Evolutionary conservation across 106 monocot genomes (phyloP).

Genomic region (Phalaenopsis aphrodite): DNA sequence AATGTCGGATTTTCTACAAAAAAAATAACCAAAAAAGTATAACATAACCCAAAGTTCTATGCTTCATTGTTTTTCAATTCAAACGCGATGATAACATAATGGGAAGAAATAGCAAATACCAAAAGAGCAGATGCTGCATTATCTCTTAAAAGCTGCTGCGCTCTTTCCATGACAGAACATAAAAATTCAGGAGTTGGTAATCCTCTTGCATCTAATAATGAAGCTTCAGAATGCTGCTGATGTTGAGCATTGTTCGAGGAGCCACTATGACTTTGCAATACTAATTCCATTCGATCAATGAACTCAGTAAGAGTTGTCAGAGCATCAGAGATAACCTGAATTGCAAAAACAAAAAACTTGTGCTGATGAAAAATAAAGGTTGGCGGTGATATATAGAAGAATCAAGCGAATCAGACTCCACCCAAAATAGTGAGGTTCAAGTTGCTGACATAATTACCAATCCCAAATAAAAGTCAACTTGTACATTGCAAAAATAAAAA

Average conservation of each 20-base stretch:
- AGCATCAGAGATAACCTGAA: conserved; percentile 78
- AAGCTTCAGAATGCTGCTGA: conserved; percentile 14
- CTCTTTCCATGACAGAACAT: conserved; percentile 41
- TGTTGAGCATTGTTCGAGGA: conserved; percentile 20
- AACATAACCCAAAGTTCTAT: too few species aligned
- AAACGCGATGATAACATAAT: not conserved
- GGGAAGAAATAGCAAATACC: conserved; percentile 22
- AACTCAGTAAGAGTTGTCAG: conserved; percentile 68
- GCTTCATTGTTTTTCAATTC: not conserved
- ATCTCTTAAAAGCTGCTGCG: conserved; percentile 53
- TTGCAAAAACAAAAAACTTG: not conserved
- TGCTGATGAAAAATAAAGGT: too few species aligned
- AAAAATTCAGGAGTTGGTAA: conserved; percentile 60
- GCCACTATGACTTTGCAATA: conserved; percentile 39
- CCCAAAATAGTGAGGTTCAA: not conserved
- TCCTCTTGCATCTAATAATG: conserved; percentile 24
- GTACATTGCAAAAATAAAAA: not conserved
- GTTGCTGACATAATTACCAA: not conserved
- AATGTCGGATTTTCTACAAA: not conserved
- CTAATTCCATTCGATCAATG: conserved; percentile 61
- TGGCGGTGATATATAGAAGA: too few species aligned
- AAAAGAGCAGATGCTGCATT: conserved; percentile 47
- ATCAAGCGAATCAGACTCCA: too few species aligned
- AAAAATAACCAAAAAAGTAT: not conserved
- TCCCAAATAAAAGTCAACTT: not conserved